Evolutionary conservation across 495 filamentous ascomycete species (phyloP).

Genomic region (Hapsidospora chrysogenum): DNA sequence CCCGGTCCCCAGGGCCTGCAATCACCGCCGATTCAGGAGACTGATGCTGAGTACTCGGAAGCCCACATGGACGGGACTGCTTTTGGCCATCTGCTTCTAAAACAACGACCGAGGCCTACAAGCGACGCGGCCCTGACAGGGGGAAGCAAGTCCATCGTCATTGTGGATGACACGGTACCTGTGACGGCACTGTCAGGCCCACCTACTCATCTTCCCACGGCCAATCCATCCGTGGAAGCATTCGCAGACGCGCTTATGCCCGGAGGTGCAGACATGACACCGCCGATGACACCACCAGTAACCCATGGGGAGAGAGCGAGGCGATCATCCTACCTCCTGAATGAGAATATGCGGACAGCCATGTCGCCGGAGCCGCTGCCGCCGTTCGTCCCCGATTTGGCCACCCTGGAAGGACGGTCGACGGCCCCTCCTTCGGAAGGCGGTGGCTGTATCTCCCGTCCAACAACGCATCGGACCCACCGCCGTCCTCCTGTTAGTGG

Average conservation of each 20-base stretch:
- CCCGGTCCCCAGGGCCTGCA: slow-evolving; percentile 6
- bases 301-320: slow-evolving; percentile 22
- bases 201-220: no score
- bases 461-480: slow-evolving; percentile 10
- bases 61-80: slow-evolving; percentile 19
- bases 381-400: slow-evolving; percentile 21
- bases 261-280: slow-evolving; percentile 27
- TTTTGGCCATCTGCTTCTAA: slow-evolving; percentile 6
- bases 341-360: slow-evolving; percentile 19
- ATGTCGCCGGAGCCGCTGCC: slow-evolving; percentile 17
- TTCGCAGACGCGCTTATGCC: slow-evolving; percentile 30
- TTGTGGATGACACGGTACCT: slow-evolving; percentile 54
- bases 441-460: neutral
- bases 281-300: slow-evolving; percentile 35
- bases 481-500: slow-evolving; percentile 16
- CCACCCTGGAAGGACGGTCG: slow-evolving; percentile 9
- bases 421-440: slow-evolving; percentile 11
- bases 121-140: slow-evolving; percentile 44
- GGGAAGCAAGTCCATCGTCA: slow-evolving; percentile 75
- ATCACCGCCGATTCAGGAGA: slow-evolving; percentile 4
- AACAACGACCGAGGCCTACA: slow-evolving; percentile 11
- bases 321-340: slow-evolving; percentile 32
- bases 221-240: slow-evolving; percentile 29
- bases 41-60: slow-evolving; percentile 19
- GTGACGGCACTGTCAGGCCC: no score